Base-by-base conservation (phyloP, 352 stramenopile species). In the Globisporangium abappressorium region DNA sequence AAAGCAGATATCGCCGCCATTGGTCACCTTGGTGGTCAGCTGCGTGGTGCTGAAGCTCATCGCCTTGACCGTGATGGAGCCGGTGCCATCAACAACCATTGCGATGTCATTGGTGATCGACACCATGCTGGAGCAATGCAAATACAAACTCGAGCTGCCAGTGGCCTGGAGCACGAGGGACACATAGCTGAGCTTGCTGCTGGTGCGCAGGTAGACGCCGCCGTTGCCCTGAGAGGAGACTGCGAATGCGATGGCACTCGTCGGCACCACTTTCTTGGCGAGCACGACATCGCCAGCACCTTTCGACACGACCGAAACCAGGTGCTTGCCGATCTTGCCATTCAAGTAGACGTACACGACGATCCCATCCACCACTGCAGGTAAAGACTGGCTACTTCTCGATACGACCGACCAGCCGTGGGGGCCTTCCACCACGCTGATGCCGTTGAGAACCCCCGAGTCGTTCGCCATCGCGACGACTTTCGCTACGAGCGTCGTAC, bases 381-480 rank as follows among this genome's bases (percentile, higher is more conserved):
- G 12, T 3, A 8, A 11, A 30, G 58, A 20, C 9, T 28, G 2
- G 22, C 1, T 20, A 11, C 28, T 18, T 0, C 9, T 49, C 7
- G 46, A 43, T 30, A 36, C 22, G 6, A 66, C 22, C 7, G 49
- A 60, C 61, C 47, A 60, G 30, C 61, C 61, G 8, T 46, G 7
- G 2, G 61, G 12, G 2, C 20, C 43, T 54, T 58, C 47, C 3
- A 28, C 12, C n/a, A 66, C 47, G 22, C 26, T 33, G 4, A 66
- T n/a, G 20, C 2, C n/a, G 22, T 66, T 33, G 30, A 66, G 61
- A 22, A 54, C n/a, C 61, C 22, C 33, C 30, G 28, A 24, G 51
- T 60, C 61, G 30, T 33, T 66, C 28, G 47, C 33, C 47, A 54
- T 51, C 14, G 49, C 61, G 14, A 66, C 61, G 33, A 66, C 47